Base-by-base conservation (phyloP, 2,329 filamentous ascomycete genomes). In the Colletotrichum neosansevieriae region DNA sequence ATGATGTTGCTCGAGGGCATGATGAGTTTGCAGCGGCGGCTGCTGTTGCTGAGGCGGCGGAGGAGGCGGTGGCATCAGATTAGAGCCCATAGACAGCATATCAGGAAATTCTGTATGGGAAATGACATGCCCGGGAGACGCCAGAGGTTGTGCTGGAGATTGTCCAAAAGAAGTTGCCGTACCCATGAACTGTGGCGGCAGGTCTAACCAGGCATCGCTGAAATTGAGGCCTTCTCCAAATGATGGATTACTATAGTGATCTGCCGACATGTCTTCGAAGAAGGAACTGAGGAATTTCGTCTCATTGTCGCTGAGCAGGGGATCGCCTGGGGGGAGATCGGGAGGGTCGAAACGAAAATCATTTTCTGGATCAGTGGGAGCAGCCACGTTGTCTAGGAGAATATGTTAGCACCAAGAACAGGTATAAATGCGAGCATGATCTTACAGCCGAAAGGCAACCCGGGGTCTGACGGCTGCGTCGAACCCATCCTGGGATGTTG, bases 381-480 rank as follows among this genome's bases (percentile, higher is more conserved):
- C 21, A n/a, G 85, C 80, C 72, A 85, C 78, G 50, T 79, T 75
- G 76, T 86, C 85, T 87, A 63, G 24, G 62, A 70, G 75, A 74
- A 40, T 15, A 42, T 29, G 34, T 69, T 45, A 65, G 56, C 40
- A 56, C 58, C 15, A 42, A 74, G 67, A 38, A 51, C 21, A 47
- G 42, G 58, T 58, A 38, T 51, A 49, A 17, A 44, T 60, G 47
- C 7, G 29, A 29, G 9, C 29, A 29, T 29, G 58, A 53, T 86
- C 89, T 73, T 84, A 92, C 90, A 92, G 75, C 90, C 90, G 84
- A 92, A 92, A 42, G 88, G 87, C 75, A 87, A 80, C 71, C 86
- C 83, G 64, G 83, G 80, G 74, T 88, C 83, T 74, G 85, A 81
- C 77, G 84, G 83, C 80, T 85, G 85, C 80, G 82, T 84, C 80